Conservation (phyloP, 108 stramenopile species). For the Aureococcus anophagefferens region DNA sequence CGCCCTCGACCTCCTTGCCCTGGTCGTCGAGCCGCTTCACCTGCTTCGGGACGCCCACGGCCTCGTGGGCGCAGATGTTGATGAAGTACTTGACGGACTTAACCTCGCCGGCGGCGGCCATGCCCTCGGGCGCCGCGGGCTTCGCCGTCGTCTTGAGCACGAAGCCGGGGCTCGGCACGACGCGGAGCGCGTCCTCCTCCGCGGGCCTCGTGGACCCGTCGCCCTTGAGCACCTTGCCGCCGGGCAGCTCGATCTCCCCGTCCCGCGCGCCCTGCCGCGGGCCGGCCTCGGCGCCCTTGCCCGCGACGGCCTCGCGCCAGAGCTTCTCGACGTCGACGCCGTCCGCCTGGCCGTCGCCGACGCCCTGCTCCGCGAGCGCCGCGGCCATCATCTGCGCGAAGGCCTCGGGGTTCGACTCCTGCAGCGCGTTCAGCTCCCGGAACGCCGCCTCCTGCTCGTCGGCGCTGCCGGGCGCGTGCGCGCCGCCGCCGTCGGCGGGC, state of each 20-base stretch:
- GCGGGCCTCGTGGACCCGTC: not conserved
- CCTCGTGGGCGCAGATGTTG: constrained; percentile 35
- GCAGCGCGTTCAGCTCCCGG: constrained; percentile 13
- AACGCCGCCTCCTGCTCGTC: constrained; percentile 1
- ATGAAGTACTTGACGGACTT: constrained; percentile 31
- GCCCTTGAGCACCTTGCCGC: not conserved
- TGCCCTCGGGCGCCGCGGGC: constrained; percentile 1
- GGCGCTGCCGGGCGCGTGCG: too few species aligned
- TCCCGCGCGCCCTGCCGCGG: not conserved
- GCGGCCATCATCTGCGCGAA: constrained; percentile 20
- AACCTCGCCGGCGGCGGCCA: constrained; percentile 15
- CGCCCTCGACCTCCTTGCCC: constrained; percentile 42
- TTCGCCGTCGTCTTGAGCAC: constrained; percentile 16
- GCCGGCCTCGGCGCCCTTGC: not conserved
- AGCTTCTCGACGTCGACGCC: not conserved
- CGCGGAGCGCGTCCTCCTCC: constrained; percentile 10
- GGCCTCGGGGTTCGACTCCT: constrained; percentile 25
- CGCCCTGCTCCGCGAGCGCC: constrained; percentile 5
- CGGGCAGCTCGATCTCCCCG: constrained; percentile 2
- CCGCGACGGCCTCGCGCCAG: not conserved
- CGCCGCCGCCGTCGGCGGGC: too few species aligned
- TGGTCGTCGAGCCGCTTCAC: constrained; percentile 28
- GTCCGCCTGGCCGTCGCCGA: not conserved
- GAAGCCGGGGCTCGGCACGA: constrained; percentile 15
- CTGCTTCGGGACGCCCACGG: constrained; percentile 14